A percentile compares a stretch with the other conserved stretches of the same genome.
phyloP scores from a whole-genome alignment of 2,329 filamentous ascomycete genomes.

The Penicillium concentricum region DNA sequence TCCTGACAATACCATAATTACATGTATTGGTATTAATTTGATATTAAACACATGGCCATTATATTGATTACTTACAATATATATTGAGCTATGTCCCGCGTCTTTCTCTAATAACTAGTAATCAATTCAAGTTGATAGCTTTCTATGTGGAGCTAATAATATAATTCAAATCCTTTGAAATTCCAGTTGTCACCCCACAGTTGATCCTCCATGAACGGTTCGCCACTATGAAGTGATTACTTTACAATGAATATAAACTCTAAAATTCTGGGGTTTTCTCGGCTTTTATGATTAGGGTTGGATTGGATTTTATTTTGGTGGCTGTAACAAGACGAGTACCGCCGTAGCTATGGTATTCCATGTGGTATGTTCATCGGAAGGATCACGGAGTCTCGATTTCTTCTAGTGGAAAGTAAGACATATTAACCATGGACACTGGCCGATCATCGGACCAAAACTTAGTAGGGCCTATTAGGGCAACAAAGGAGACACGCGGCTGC shows the following conservation, averaged over 20 bases:
- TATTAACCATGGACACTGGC: neutral
- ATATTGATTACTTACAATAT: no score
- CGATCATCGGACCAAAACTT: neutral
- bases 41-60: neutral
- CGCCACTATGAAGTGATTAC: constrained; percentile 1
- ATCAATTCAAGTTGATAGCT: neutral
- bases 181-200: neutral
- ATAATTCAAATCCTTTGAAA: neutral
- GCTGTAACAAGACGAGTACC: neutral
- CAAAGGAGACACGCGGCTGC: neutral
- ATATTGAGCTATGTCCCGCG: neutral
- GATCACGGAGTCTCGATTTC: neutral
- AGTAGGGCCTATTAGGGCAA: neutral
- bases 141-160: neutral
- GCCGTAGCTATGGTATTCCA: no score
- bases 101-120: neutral
- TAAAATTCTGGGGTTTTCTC: neutral
- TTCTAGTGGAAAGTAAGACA: neutral
- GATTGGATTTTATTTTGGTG: neutral
- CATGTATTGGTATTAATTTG: neutral
- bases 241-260: neutral
- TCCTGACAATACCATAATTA: neutral
- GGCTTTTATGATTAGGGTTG: neutral
- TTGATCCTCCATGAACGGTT: neutral
- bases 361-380: neutral